A percentile compares a stretch with the other conserved stretches of the same genome.
Conservation (phyloP, 352 stramenopile species). For the Phytophthora rubi region DNA sequence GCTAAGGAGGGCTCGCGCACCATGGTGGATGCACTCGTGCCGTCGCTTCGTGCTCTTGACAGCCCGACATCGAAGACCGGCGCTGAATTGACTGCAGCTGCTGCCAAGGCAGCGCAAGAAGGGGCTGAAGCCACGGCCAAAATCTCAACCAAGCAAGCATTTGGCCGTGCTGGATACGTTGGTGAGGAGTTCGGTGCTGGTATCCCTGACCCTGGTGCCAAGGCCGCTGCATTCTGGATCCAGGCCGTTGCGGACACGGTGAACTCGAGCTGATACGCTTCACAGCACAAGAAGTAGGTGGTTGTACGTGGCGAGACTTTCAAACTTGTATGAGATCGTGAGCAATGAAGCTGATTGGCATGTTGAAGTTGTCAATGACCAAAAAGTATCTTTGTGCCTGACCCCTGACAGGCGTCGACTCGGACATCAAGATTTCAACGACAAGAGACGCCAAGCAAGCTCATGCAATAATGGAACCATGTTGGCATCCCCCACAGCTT, state of each 20-base stretch:
- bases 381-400: conserved; percentile 13
- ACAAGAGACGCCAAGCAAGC: neutral
- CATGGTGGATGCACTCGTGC: conserved; percentile 96
- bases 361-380: conserved; percentile 1
- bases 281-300: conserved; percentile 1
- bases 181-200: conserved; percentile 81
- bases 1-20: conserved; percentile 94
- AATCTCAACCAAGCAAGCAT: conserved; percentile 85
- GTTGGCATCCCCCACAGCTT: neutral
- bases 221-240: conserved; percentile 93
- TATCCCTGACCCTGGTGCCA: conserved; percentile 94
- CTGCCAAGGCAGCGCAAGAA: conserved; percentile 75
- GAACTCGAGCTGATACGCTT: conserved; percentile 31
- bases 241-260: conserved; percentile 59
- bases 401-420: conserved; percentile 4
- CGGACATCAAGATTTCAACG: conserved; percentile 10
- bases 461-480: neutral
- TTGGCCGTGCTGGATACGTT: conserved; percentile 90
- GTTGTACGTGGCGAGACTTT: conserved; percentile 3
- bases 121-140: conserved; percentile 92
- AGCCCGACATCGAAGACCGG: conserved; percentile 32
- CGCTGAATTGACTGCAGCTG: conserved; percentile 42
- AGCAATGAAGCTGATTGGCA: conserved; percentile 12
- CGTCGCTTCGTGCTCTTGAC: conserved; percentile 70
- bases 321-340: neutral